Evolutionary conservation across 2,329 filamentous ascomycete genomes (phyloP), one percentile per base, ranked within the genome.

Genomic region (Fusarium brevicatenulatum): DNA sequence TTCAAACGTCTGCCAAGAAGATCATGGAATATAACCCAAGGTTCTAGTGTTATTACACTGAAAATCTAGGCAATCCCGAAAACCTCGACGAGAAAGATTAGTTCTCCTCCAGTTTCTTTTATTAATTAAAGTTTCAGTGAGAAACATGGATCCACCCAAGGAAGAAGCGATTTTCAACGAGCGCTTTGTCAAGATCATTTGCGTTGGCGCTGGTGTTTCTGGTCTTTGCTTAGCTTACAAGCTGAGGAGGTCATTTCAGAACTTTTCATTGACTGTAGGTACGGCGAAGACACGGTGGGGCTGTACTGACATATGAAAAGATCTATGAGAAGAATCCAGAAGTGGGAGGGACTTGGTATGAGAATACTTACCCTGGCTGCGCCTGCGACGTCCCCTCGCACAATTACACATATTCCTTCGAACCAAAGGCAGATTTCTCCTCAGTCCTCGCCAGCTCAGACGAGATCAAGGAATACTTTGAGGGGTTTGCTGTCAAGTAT

Each of bases 211-310:
- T 18, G 69, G 69, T 1, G 54, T 71, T 3, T 71, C 68, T 11
- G 69, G 69, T 4, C 18, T 72, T 23, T 71, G 68, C 21, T 42
- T 72, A 1, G 63, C 66, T 6, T 68, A 68, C 63, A 68, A 68
- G 19, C 19, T 68, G 6, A 30, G 7, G 11, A 58, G 66, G 1
- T 67, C 63, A 4, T 68, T 68, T 28, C 7, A 55, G 4, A 66
- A 68, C 19, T 68, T 62, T 13, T 28, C 54, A 36, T 18, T 67
- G 10, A 68, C 43, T 5, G n/a, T n/a, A n/a, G n/a, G n/a, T n/a
- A n/a, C n/a, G n/a, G n/a, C n/a, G n/a, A n/a, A n/a, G n/a, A n/a
- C n/a, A n/a, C n/a, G n/a, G n/a, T n/a, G n/a, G n/a, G n/a, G n/a
- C n/a, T n/a, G n/a, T n/a, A n/a, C 34, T 39, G 7, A 59, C 4